Evolutionary conservation across 805 yeast species (phyloP).

Genomic region (Grigorovia transvaalensis): DNA sequence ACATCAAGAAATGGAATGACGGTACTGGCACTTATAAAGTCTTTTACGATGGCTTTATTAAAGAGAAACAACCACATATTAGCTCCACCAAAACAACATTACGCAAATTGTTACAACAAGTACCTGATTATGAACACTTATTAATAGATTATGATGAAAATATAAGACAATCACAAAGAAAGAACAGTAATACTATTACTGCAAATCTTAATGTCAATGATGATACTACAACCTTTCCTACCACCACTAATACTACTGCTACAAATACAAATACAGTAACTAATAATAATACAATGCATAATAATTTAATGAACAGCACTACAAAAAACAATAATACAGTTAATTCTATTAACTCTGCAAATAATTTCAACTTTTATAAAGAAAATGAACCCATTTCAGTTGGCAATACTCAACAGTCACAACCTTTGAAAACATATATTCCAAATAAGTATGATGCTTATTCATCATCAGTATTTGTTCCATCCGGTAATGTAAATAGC

Average conservation of each 20-base stretch:
- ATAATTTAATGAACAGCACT: neutral
- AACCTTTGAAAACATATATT: constrained; percentile 3
- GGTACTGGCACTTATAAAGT: constrained; percentile 18
- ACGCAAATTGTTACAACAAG: constrained; percentile 8
- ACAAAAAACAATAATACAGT: neutral
- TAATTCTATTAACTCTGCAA: neutral
- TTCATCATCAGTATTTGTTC: constrained; percentile 17
- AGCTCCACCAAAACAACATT: constrained; percentile 4
- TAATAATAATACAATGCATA: neutral
- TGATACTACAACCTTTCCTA: neutral
- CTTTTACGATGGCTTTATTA: constrained; percentile 17
- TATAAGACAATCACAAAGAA: neutral
- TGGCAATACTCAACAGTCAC: neutral
- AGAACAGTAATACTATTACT: neutral
- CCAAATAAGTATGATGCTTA: constrained; percentile 17
- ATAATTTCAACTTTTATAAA: neutral
- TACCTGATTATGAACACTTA: constrained; percentile 9
- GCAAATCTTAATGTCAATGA: neutral
- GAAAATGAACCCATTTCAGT: constrained; percentile 2
- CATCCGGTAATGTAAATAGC: constrained; percentile 7
- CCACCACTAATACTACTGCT: neutral
- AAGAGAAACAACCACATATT: constrained; percentile 13
- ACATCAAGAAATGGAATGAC: constrained; percentile 29
- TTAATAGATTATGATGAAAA: neutral
- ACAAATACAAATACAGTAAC: neutral